Conservation (phyloP, 768 basidiomycete genomes). For the Pseudohyphozyma bogoriensis region DNA sequence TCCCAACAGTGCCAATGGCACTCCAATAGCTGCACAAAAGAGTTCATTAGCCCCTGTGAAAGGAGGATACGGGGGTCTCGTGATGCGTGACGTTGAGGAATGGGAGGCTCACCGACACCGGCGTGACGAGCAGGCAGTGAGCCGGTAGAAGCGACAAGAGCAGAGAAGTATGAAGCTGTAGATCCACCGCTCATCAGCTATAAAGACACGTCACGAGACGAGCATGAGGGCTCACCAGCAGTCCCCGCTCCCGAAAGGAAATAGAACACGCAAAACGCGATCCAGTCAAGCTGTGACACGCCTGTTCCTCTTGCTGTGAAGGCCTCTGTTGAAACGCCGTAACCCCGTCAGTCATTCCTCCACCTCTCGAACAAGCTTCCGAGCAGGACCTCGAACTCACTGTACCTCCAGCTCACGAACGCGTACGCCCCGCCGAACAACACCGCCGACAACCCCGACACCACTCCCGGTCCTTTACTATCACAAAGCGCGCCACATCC, state of each 20-base stretch:
- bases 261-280: conserved; percentile 2
- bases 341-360: not conserved
- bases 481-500: conserved; percentile 17
- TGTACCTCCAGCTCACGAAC: conserved; percentile 1
- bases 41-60: not conserved
- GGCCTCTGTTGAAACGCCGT: too few species aligned
- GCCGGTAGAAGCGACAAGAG: conserved; percentile 19
- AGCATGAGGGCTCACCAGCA: too few species aligned
- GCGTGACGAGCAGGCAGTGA: conserved; percentile 23
- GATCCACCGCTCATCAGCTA: too few species aligned
- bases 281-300: too few species aligned
- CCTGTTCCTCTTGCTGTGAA: too few species aligned
- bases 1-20: conserved; percentile 30
- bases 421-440: conserved; percentile 12
- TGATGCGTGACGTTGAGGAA: too few species aligned
- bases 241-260: conserved; percentile 24
- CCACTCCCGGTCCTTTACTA: conserved; percentile 13
- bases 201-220: too few species aligned
- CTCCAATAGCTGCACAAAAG: conserved; percentile 14
- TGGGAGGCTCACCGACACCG: conserved; percentile 13
- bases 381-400: not conserved
- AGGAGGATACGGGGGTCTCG: too few species aligned
- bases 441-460: not conserved
- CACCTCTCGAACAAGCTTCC: not conserved
- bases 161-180: conserved; percentile 24